Conservation (phyloP, 2,329 filamentous ascomycete genomes). For the Clarireedia paspali region DNA sequence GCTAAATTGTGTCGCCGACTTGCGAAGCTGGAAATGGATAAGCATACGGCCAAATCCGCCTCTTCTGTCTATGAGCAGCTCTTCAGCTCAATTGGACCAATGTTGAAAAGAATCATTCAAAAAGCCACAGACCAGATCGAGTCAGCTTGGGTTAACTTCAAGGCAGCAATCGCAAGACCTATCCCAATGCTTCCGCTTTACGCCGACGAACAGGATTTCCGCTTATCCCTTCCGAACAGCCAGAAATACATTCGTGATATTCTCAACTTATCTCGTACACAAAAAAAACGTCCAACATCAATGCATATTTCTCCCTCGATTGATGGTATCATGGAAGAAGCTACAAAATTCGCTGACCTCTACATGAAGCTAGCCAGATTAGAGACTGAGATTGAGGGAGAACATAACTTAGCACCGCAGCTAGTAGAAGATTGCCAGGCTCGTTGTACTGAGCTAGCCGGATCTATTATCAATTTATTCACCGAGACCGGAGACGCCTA, state of each 20-base stretch:
- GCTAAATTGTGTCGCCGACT: conserved; percentile 50
- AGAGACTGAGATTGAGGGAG: no score
- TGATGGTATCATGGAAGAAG: no score
- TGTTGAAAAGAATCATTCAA: conserved; percentile 28
- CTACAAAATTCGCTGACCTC: no score
- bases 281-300: no score
- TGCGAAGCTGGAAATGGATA: conserved; percentile 46
- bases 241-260: no score
- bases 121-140: conserved; percentile 28
- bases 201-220: conserved; percentile 29
- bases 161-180: conserved; percentile 28
- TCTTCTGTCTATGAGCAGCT: conserved; percentile 24
- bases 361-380: no score
- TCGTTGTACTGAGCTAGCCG: no score
- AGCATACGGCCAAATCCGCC: conserved; percentile 19
- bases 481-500: no score
- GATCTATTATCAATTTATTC: no score
- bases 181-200: conserved; percentile 36
- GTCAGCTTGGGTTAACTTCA: conserved; percentile 35
- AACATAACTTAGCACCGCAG: no score
- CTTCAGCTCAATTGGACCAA: conserved; percentile 24
- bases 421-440: no score
- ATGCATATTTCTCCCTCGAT: no score
- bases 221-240: conserved; percentile 37
- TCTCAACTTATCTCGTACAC: background rate